Base-by-base conservation (phyloP, 2,329 filamentous ascomycete species). In the Xylaria sp. region DNA sequence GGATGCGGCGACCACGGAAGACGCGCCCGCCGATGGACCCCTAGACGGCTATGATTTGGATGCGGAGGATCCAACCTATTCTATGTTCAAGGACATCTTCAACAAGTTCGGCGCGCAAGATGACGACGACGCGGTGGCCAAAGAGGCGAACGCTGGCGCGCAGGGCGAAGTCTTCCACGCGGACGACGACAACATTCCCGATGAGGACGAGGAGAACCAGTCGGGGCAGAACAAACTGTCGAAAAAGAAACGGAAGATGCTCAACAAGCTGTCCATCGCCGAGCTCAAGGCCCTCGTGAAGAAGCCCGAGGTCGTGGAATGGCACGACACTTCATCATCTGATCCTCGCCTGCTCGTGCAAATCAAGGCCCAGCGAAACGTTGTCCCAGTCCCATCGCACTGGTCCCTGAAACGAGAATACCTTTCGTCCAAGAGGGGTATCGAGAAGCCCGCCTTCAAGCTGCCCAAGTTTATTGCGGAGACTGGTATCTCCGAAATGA, bases 371-470 rank as follows among this genome's bases (percentile, higher is more conserved):
- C 90, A 95, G 72, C 87, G 92, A 67, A 99, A 99, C 72, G 90
- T 97, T 30, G 92, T 99, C 0, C 94, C 94, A 0, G 94, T 99
- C 0, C 94, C 94, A 1, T 81, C 83, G 3, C 94, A 99, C 73
- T 99, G 94, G 94, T 92, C 91, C 0, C 79, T 99, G 58, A 99
- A 99, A 79, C 86, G 94, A 66, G 94, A 99, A 73, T 99, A 99
- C 71, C 80, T 99, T 2, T 97, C 93, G 0, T 97, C 92, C 50
- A 99, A 99, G 76, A 85, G 94, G 61, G 94, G 94, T 76, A 91
- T 99, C 61, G 94, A 99, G 75, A 99, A 99, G 76, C 84, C 93
- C 0, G 87, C 92, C 0, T 99, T 97, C 74, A 84, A 91, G 30
- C 82, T 99, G 13, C 94, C 94, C 0, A 94, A 93, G 69, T 99